Evolutionary conservation across 768 basidiomycete species (phyloP), one percentile per base, ranked within the genome.

Genomic region (Boletales sp.): DNA sequence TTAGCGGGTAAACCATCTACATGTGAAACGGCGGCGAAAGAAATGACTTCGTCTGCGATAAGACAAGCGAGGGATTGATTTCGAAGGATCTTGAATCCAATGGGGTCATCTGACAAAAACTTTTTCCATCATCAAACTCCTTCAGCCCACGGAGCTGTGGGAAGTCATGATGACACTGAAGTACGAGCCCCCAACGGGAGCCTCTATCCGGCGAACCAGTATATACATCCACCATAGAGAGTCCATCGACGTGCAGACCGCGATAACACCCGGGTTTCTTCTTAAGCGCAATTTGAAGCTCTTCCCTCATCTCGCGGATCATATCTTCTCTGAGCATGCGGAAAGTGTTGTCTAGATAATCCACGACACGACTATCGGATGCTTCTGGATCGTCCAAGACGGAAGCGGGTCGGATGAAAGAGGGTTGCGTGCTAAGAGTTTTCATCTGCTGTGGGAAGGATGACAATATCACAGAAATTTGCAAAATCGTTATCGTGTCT

Each of bases 401-500:
- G 8, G 66, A 58, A 31, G 71, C 71, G 0, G 75, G 71, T 9
- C 81, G 74, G n/a, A 86, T 60, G 56, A 82, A 86, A 7, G 86
- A 70, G 0, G 51, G 55, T 15, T 79, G 72, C 2, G 51, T 64
- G 25, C 68, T 82, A 2, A 57, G 56, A 14, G 87, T 70, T 25
- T 58, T 88, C 86, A 37, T 81, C 78, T 2, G 80, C 74, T 7
- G 86, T 84, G 1, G 86, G 86, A 5, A 84, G 69, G 48, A 88
- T 81, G 28, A 78, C 62, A 18, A 87, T 82, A 8, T 78, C 56
- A 11, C 79, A 77, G 57, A 84, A 87, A 49, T 84, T 76, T 9
- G 60, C 54, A 41, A 78, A 79, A 59, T 88, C 86, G 44, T 88
- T 88, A 57, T 86, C 83, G 50, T 87, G 86, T 6, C 86, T 72